Base-by-base conservation (phyloP, 1,284 basidiomycete species). In the Melanopsichium pennsylvanicum region DNA sequence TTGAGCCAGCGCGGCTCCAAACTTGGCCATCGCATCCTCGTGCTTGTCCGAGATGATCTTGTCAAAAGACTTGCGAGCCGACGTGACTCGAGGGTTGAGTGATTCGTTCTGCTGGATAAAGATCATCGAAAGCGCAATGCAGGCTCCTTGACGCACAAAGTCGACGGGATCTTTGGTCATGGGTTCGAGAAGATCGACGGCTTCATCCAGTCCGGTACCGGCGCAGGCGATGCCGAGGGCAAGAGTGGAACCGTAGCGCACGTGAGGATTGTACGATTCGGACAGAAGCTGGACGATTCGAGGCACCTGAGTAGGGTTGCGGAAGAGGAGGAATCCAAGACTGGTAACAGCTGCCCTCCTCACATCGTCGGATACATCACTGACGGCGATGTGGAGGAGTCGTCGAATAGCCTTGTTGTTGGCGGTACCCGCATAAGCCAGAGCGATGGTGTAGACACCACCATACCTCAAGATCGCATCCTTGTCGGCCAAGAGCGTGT, bases 21-120 rank as follows among this genome's bases (percentile, higher is more conserved):
- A 81, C 62, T 80, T 81, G 67, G 79, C 78, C 79, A 81, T 80
- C 1, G 78, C 74, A 29, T 81, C 79, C 55, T 81, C 79, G 66
- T 81, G 79, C 72, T 80, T 80, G 64, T 81, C 79, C 26, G 62
- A 48, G 36, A 81, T 48, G 35, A 78, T 79, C 68, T 74, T 78
- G 57, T 75, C 75, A 25, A 78, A 76, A 13, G 71, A 70, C 63
- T 72, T 76, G 49, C 79, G 75, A 10, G 70, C 75, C 26, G 47
- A 50, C 37, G 67, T 62, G 26, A 75, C 78, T 37, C 76, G 75
- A 4, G 79, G 79, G 61, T 81, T 80, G 56, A 80, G 73, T 27
- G 50, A 50, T 38, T 79, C 75, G 64, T 81, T 81, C 50, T 80
- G 77, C 71, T 81, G 75, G 38, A 81, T 72, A 27, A 81, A 66